Conservation (phyloP, 352 stramenopile genomes). For the Globisporangium spinosum region DNA sequence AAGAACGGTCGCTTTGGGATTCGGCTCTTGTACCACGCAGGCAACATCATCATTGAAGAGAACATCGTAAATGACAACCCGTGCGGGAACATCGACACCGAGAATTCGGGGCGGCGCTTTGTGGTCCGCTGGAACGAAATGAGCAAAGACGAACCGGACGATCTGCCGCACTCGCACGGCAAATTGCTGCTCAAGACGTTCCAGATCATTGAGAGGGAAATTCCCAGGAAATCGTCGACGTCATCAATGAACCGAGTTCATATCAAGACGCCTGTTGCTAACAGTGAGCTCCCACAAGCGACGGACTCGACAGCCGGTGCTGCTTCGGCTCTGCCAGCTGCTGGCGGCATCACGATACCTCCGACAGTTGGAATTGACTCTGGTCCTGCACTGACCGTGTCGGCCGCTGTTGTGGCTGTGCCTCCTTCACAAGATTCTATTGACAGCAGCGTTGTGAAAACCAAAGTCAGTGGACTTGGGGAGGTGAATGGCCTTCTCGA, state of each 20-base stretch:
- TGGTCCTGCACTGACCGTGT: background rate
- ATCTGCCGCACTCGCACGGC: conserved; percentile 56
- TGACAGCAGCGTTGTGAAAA: background rate
- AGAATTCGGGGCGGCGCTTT: conserved; percentile 73
- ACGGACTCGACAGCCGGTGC: background rate
- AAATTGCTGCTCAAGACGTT: conserved; percentile 42
- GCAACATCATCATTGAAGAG: conserved; percentile 71
- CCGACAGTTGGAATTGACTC: background rate
- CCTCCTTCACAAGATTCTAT: background rate
- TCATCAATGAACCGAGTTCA: background rate
- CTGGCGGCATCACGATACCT: background rate
- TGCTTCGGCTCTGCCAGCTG: background rate
- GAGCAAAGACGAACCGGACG: conserved; percentile 48
- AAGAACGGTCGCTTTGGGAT: conserved; percentile 70
- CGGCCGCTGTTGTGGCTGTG: background rate
- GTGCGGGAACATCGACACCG: conserved; percentile 70
- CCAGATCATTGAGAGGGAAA: conserved; percentile 25
- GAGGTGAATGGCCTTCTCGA: background rate
- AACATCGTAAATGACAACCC: conserved; percentile 61
- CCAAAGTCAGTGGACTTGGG: background rate
- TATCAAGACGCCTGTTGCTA: background rate
- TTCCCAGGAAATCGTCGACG: conserved; percentile 2
- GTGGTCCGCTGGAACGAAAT: conserved; percentile 79
- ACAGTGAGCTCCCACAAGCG: background rate
- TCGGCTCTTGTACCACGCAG: conserved; percentile 61